Base-by-base conservation (phyloP, 371 early-diverging fungal genomes). In the Lichtheimia corymbifera region DNA sequence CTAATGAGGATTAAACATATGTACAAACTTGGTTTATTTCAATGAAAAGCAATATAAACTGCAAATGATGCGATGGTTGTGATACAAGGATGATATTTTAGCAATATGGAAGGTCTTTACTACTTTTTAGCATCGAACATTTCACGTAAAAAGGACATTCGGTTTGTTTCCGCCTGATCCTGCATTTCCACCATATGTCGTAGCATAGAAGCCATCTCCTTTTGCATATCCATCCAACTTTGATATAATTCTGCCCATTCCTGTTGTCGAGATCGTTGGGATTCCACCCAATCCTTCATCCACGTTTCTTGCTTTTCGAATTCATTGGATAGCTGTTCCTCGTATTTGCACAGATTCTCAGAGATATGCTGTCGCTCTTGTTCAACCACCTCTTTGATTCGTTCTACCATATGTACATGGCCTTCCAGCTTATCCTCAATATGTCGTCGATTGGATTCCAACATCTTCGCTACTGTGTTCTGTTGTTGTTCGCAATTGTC, bases 81-180 rank as follows among this genome's bases (percentile, higher is more conserved):
- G 35, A 9, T 35, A 35, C 35, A 35, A 35, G 11, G 35, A 9
- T 5, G 35, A 35, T 35, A 53, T 22, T 22, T 22, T 22, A 22
- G 22, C 22, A 22, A 22, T 22, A 22, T 22, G 22, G 22, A 22
- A 2, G 22, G 22, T 22, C 22, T 22, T 22, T 22, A 55, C 17
- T 40, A 55, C 24, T 47, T 13, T 24, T 58, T 49, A 7, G 22
- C 44, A 35, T 35, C 35, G 18, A 58, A 28, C 25, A 58, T 4
- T n/a, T 58, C 58, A 18, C 58, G 42, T 9, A 58, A 5, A 12
- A 58, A 58, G 4, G 24, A 5, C 58, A 49, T 58, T n/a, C 58
- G 22, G 2, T 20, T 13, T 2, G 18, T 22, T 40, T 58, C 58
- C 24, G 58, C 24, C 15, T 40, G 4, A n/a, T 41, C 45, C 18